Evolutionary conservation across 306 rosid genomes (phyloP).

Genomic region (Abrus precatorius): DNA sequence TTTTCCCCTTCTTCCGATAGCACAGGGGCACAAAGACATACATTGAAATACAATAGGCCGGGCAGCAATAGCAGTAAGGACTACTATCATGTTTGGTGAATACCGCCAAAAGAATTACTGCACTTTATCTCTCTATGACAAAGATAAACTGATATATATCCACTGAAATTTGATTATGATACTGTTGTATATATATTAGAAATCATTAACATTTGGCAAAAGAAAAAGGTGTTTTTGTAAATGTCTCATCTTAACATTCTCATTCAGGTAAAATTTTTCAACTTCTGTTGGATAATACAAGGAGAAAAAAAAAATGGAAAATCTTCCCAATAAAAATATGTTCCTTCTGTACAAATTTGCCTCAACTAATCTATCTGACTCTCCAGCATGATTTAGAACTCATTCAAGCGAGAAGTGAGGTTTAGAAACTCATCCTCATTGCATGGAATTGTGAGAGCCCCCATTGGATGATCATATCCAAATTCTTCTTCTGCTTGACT

Average conservation of each 20-base stretch:
- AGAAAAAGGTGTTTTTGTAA: no score
- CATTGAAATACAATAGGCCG: not conserved
- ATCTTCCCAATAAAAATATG: not conserved
- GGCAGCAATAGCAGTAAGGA: not conserved
- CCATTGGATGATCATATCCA: not conserved
- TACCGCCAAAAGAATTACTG: not conserved
- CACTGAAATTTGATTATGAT: no score
- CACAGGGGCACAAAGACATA: not conserved
- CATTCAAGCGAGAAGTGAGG: not conserved
- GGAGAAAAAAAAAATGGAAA: not conserved
- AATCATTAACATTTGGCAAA: no score
- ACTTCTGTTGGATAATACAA: not conserved
- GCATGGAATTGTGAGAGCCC: not conserved
- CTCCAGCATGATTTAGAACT: not conserved
- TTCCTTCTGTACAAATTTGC: slow-evolving; percentile 14
- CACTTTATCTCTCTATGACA: no score
- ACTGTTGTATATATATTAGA: no score
- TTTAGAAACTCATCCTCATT: not conserved
- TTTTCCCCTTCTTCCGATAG: no score
- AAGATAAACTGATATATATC: no score
- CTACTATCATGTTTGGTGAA: not conserved
- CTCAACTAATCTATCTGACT: slow-evolving; percentile 2
- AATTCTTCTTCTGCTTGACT: not conserved
- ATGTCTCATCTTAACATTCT: not conserved
- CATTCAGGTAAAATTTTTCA: slow-evolving; percentile 19